phyloP scores from a whole-genome alignment of 179 eudicot species.

The Spergularia azorica region DNA sequence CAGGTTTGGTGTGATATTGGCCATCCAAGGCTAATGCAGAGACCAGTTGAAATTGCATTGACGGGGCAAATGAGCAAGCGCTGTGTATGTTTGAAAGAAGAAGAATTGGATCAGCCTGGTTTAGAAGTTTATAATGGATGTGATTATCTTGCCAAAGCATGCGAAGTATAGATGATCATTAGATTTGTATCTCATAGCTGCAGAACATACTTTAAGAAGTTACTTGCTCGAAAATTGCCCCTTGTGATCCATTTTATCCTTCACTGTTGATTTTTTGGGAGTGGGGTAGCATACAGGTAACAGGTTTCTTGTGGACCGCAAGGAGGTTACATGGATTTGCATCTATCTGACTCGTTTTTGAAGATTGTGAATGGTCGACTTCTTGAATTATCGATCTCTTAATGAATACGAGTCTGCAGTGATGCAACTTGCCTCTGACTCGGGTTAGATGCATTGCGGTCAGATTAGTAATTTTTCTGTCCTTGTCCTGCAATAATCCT shows the following conservation, averaged over 20 bases:
- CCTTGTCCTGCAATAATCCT: no score
- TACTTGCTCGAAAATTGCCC: background rate
- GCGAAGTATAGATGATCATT: slow-evolving; percentile 45
- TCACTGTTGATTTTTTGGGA: no score
- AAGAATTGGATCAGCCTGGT: slow-evolving; percentile 56
- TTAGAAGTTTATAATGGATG: slow-evolving; percentile 78
- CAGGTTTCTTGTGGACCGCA: no score
- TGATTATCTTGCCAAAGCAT: slow-evolving; percentile 52
- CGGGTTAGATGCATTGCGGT: no score
- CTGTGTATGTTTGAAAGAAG: slow-evolving; percentile 73
- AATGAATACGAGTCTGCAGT: no score
- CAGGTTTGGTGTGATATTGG: slow-evolving; percentile 98
- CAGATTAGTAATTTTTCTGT: no score
- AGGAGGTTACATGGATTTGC: no score
- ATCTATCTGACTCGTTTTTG: no score
- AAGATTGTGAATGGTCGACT: no score
- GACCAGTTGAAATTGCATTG: slow-evolving; percentile 82
- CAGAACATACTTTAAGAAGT: background rate
- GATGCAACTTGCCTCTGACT: no score
- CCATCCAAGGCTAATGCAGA: slow-evolving; percentile 83
- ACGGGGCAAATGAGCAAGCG: slow-evolving; percentile 89
- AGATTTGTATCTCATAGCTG: background rate
- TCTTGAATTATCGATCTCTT: no score
- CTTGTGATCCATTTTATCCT: background rate
- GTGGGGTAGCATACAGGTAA: no score